phyloP scores from a whole-genome alignment of 2,329 filamentous ascomycete genomes.

The Endoconidiophora laricicola region DNA sequence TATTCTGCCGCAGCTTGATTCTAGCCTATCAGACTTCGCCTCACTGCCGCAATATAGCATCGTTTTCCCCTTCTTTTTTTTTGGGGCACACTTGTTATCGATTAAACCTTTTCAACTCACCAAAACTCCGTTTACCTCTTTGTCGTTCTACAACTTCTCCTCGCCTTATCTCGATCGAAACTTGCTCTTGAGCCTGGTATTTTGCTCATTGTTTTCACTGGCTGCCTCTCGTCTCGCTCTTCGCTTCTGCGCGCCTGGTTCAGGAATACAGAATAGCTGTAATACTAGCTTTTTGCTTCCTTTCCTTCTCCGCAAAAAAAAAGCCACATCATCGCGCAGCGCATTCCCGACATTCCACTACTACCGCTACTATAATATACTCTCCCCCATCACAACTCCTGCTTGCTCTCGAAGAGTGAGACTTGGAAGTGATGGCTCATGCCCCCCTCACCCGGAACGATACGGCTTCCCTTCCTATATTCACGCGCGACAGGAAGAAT shows the following conservation, averaged over 20 bases:
- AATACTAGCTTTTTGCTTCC: not conserved
- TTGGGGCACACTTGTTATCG: no score
- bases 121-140: no score
- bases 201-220: no score
- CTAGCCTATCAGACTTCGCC: no score
- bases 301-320: slow-evolving; percentile 5
- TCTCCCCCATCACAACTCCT: not conserved
- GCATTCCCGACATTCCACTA: not conserved
- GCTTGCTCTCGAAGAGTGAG: slow-evolving; percentile 11
- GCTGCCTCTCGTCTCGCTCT: not conserved
- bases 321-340: slow-evolving; percentile 11
- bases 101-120: no score
- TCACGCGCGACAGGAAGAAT: slow-evolving; percentile 31
- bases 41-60: no score
- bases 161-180: no score
- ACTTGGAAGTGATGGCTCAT: slow-evolving; percentile 33
- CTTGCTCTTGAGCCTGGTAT: no score
- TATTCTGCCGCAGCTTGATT: no score
- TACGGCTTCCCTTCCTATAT: slow-evolving; percentile 38
- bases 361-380: not conserved
- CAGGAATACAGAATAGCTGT: not conserved
- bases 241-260: not conserved
- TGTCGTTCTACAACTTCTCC: no score
- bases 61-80: no score
- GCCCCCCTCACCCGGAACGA: slow-evolving; percentile 42